Percentiles rank a stretch among this genome's conserved stretches.
Conservation (phyloP, 805 yeast genomes). For the Starmerella bacillaris region DNA sequence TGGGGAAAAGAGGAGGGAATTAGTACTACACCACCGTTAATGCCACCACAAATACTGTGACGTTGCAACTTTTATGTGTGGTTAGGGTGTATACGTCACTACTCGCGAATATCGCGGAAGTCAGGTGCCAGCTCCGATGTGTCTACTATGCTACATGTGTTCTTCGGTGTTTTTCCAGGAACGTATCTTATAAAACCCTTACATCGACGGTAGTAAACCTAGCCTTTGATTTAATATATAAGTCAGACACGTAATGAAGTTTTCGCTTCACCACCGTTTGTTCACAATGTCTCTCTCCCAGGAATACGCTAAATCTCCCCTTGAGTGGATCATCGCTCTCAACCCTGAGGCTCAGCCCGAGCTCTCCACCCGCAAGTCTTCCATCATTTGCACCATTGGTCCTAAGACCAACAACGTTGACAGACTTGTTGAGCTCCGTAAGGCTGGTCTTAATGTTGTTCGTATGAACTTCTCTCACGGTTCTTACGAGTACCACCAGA, state of each 20-base stretch:
- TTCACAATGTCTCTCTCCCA: conserved; percentile 9
- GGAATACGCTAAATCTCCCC: conserved; percentile 23
- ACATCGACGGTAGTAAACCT: no score
- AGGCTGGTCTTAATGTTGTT: conserved; percentile 93
- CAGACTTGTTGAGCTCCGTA: conserved; percentile 67
- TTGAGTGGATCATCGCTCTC: conserved; percentile 71
- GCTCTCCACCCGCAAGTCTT: conserved; percentile 71
- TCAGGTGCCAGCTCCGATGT: neutral
- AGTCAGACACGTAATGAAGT: neutral
- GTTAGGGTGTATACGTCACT: conserved; percentile 1
- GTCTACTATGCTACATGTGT: neutral
- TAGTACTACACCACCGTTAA: no score
- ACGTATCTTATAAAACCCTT: neutral
- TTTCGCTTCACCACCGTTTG: neutral
- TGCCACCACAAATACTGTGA: no score
- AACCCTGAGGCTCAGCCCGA: conserved; percentile 60
- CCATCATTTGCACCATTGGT: conserved; percentile 97
- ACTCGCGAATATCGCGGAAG: neutral
- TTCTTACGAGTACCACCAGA: conserved; percentile 91
- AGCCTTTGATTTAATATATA: neutral
- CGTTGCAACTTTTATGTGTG: no score
- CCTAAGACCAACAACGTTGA: conserved; percentile 92
- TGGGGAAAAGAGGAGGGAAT: no score
- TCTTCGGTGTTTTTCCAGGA: neutral
- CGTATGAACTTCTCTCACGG: conserved; percentile 99